Percentiles rank a stretch among this genome's conserved stretches.
Conservation (phyloP, 345 rosid species). For the Rhodomyrtus tomentosa region DNA sequence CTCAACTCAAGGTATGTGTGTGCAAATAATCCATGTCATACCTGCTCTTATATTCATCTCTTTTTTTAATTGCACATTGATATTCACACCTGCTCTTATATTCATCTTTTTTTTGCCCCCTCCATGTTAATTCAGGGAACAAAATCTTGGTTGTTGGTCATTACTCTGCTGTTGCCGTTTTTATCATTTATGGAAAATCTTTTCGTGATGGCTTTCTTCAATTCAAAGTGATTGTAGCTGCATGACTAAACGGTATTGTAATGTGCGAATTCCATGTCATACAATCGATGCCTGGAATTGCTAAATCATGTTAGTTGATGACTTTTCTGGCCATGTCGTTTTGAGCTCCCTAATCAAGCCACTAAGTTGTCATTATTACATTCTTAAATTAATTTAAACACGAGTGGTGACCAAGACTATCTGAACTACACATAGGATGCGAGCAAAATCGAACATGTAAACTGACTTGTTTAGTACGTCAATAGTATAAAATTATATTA, state of each 20-base stretch:
- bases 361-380: background rate
- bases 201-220: background rate
- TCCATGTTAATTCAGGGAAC: too few relatives aligned
- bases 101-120: too few relatives aligned
- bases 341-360: background rate
- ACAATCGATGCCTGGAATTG: background rate
- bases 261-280: background rate
- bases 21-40: background rate
- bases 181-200: background rate
- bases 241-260: background rate
- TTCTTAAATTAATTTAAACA: too few relatives aligned
- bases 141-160: background rate
- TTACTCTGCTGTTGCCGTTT: background rate
- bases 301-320: too few relatives aligned
- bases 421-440: background rate
- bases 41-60: too few relatives aligned
- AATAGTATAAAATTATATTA: too few relatives aligned
- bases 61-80: too few relatives aligned
- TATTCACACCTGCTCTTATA: too few relatives aligned
- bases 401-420: background rate
- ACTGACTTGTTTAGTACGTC: too few relatives aligned
- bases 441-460: too few relatives aligned
- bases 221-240: background rate
- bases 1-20: background rate
- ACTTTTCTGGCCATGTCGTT: background rate